Percentiles rank a stretch among this genome's conserved stretches.
phyloP scores from a whole-genome alignment of 75 land plant genomes.

The Isoetes taiwanensis region DNA sequence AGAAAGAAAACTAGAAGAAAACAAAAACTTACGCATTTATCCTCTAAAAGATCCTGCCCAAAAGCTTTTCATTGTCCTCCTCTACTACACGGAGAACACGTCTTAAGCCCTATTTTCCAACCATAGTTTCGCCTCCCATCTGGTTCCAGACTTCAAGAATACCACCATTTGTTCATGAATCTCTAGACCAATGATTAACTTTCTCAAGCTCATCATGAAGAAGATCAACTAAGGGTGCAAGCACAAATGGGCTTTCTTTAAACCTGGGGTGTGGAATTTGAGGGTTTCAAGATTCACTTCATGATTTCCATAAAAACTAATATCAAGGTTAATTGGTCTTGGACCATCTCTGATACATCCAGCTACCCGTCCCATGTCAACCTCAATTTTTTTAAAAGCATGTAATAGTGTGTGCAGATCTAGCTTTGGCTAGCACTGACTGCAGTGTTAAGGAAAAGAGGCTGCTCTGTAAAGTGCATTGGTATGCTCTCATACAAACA shows the following conservation, averaged over 20 bases:
- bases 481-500: slow-evolving; percentile 78
- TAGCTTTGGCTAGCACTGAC: slow-evolving; percentile 57
- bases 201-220: slow-evolving; percentile 30
- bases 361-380: slow-evolving; percentile 52
- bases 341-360: slow-evolving; percentile 93
- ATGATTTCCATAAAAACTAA: slow-evolving; percentile 63
- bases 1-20: too few species aligned
- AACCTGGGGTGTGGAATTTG: slow-evolving; percentile 63
- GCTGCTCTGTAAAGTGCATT: slow-evolving; percentile 86
- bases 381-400: slow-evolving; percentile 68
- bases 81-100: slow-evolving; percentile 65
- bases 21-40: too few species aligned
- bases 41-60: too few species aligned
- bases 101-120: slow-evolving; percentile 56
- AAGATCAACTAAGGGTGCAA: slow-evolving; percentile 78
- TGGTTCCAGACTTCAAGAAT: slow-evolving; percentile 45
- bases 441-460: slow-evolving; percentile 81
- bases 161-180: slow-evolving; percentile 9
- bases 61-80: too few species aligned
- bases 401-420: slow-evolving; percentile 57
- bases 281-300: slow-evolving; percentile 46
- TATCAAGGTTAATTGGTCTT: slow-evolving; percentile 82
- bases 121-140: slow-evolving; percentile 57
- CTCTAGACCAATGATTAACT: slow-evolving; percentile 37
- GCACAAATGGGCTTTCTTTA: slow-evolving; percentile 81